Evolutionary conservation across 805 yeast genomes (phyloP), one percentile per base, ranked within the genome.

Genomic region (Candida glaebosa): DNA sequence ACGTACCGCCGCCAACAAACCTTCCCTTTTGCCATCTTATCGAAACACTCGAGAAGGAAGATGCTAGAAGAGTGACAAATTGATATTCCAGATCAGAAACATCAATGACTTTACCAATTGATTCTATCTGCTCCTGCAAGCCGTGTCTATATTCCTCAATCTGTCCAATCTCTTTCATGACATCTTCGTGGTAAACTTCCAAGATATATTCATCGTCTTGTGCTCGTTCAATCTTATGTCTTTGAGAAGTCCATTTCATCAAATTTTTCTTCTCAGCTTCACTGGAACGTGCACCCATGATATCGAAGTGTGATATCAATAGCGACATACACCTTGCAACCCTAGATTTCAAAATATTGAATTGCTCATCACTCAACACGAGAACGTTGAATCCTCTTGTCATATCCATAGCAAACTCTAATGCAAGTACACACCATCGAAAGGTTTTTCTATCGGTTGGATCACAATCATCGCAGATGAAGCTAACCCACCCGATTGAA

Each of bases 11-110:
- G 2, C 99, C 99, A 53, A 93, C 79, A 54, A 82, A 87, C 47
- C 82, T 79, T 36, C 96, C 95, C 66, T 91, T 95, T 61, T 93
- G 97, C 99, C 99, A 93, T 62, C 96, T 81, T 48, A 93, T 88
- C 0, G 96, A 84, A 20, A 90, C 85, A 51, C 89, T 84, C 2
- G 96, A 84, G 54, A 89, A 81, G 0, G 95, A 84, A 0, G 96
- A 86, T 0, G 97, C 96, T 42, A 95, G 71, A 41, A 87, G 81
- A 2, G 93, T 78, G 35, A 93, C 76, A 54, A 83, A 87, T 60
- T 89, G 95, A 54, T 89, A 87, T 54, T 88, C 96, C 44, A 84
- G 80, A 54, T 87, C 90, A 2, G 85, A 77, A 41, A 84, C 90
- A 61, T 93, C 98, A 43, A 93, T 67, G 2, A 93, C 96, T 55